A percentile compares a stretch with the other conserved stretches of the same genome.
Conservation (phyloP, 1,284 basidiomycete genomes). For the Moniliella sp. region DNA sequence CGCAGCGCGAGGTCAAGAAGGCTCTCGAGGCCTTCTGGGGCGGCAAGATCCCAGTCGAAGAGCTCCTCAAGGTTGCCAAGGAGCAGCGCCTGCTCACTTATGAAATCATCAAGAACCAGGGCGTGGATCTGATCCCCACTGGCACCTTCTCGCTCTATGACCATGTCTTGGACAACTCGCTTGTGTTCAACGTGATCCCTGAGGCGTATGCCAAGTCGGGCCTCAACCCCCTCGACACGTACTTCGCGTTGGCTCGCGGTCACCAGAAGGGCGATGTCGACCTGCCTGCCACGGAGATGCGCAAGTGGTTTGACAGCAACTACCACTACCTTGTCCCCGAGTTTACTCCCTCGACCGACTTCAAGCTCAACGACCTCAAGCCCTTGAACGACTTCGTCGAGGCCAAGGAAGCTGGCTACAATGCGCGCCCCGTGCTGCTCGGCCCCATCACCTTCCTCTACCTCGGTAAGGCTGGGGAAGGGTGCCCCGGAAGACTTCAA, state of each 20-base stretch:
- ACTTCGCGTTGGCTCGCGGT: conserved; percentile 81
- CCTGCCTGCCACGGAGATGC: conserved; percentile 94
- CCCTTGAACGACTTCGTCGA: conserved; percentile 81
- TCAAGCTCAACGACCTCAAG: conserved; percentile 83
- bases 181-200: conserved; percentile 88
- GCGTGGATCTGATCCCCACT: conserved; percentile 78
- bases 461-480: conserved; percentile 82
- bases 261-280: conserved; percentile 78
- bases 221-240: conserved; percentile 75
- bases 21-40: conserved; percentile 65
- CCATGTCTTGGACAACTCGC: conserved; percentile 91
- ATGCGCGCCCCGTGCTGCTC: conserved; percentile 81
- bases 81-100: conserved; percentile 76
- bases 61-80: conserved; percentile 68
- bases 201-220: conserved; percentile 74
- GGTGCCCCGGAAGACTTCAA: too few species aligned
- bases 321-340: conserved; percentile 98
- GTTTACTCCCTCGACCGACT: conserved; percentile 70
- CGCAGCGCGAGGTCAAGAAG: conserved; percentile 94
- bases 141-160: conserved; percentile 97
- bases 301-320: conserved; percentile 99
- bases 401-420: conserved; percentile 70
- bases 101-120: conserved; percentile 63
- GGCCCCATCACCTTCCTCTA: conserved; percentile 88
- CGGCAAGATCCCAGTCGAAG: conserved; percentile 68